These are phyloP conservation scores for Kernera saxatilis DNA, from an alignment of 345 rosid species.

Conservation along the genomic window DNA sequence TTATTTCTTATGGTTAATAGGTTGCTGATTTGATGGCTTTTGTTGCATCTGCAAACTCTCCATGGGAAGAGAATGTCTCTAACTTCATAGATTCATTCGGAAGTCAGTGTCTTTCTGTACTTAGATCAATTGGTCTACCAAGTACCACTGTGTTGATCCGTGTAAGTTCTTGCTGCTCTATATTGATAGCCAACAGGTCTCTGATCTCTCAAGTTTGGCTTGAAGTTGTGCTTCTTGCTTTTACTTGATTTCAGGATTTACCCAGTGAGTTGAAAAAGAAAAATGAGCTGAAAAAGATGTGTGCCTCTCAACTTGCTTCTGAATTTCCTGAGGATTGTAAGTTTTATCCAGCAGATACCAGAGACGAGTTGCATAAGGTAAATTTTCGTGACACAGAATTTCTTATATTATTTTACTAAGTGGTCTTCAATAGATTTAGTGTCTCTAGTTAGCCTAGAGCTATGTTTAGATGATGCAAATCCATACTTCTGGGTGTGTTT, in stretches of 20 bases:
- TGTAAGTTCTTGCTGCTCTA: constrained; percentile 44
- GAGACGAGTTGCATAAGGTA: constrained; percentile 93
- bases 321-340: constrained; percentile 89
- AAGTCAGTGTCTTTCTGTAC: constrained; percentile 75
- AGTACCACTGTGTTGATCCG: constrained; percentile 79
- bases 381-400: neutral
- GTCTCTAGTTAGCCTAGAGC: neutral
- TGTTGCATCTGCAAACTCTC: constrained; percentile 70
- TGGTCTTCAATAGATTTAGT: neutral
- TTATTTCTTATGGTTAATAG: constrained; percentile 33
- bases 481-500: constrained; percentile 12
- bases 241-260: constrained; percentile 49
- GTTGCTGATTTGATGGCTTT: constrained; percentile 95
- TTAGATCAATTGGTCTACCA: constrained; percentile 82
- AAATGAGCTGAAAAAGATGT: constrained; percentile 64
- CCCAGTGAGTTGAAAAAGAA: constrained; percentile 61
- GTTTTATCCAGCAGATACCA: constrained; percentile 81
- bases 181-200: neutral
- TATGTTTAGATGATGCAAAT: neutral
- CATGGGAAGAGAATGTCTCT: constrained; percentile 42
- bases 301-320: constrained; percentile 55
- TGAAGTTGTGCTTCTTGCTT: neutral
- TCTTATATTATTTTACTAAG: neutral
- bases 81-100: constrained; percentile 78
- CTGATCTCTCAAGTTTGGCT: neutral